Percentiles rank a stretch among this genome's conserved stretches.
phyloP scores from a whole-genome alignment of 2,329 filamentous ascomycete species.

The Ilyonectria robusta region DNA sequence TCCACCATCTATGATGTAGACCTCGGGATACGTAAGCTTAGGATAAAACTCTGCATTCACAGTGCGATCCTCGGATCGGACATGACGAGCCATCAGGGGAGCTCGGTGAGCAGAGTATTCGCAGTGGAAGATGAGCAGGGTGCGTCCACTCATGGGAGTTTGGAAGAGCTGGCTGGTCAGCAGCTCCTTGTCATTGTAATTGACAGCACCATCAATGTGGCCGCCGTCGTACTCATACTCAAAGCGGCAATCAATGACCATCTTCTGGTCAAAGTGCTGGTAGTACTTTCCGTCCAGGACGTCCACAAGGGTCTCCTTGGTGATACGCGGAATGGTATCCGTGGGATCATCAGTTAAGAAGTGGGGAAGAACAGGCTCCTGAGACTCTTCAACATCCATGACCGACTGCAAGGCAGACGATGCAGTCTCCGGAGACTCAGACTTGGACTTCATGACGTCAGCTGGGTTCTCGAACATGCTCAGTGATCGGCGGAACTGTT shows the following conservation, averaged over 20 bases:
- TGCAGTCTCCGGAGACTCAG: slow-evolving; percentile 66
- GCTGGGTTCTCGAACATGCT: slow-evolving; percentile 98
- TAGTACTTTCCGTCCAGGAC: slow-evolving; percentile 89
- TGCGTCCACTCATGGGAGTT: slow-evolving; percentile 75
- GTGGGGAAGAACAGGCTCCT: slow-evolving; percentile 84
- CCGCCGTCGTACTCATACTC: slow-evolving; percentile 99
- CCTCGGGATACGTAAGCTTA: slow-evolving; percentile 91
- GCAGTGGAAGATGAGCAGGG: slow-evolving; percentile 94
- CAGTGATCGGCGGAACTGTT: slow-evolving; percentile 90
- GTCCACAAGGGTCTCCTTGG: slow-evolving; percentile 84
- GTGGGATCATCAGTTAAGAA: slow-evolving; percentile 84
- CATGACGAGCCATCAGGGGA: slow-evolving; percentile 94
- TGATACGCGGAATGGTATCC: slow-evolving; percentile 91
- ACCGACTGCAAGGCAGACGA: slow-evolving; percentile 74
- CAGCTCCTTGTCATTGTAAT: slow-evolving; percentile 96
- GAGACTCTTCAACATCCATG: slow-evolving; percentile 85
- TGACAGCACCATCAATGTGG: slow-evolving; percentile 93
- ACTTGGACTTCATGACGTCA: slow-evolving; percentile 87
- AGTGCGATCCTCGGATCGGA: slow-evolving; percentile 89
- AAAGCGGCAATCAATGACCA: slow-evolving; percentile 96
- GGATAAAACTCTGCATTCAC: slow-evolving; percentile 91
- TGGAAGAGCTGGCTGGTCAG: slow-evolving; percentile 85
- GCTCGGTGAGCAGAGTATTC: slow-evolving; percentile 98
- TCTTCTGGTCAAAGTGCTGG: slow-evolving; percentile 81
- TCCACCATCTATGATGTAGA: slow-evolving; percentile 96